phyloP scores from a whole-genome alignment of 257 asterid genomes.

The Vinca minor region DNA sequence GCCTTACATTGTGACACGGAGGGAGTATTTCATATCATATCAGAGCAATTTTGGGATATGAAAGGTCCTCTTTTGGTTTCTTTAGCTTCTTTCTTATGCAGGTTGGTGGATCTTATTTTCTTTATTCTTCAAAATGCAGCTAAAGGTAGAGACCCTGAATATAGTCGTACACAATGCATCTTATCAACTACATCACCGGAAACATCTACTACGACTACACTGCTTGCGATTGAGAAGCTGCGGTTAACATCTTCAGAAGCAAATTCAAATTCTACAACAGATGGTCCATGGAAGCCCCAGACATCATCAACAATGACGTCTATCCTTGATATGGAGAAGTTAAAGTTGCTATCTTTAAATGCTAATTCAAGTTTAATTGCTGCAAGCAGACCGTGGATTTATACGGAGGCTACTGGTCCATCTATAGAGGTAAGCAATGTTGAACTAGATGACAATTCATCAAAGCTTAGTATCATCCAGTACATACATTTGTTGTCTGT shows the following conservation, averaged over 20 bases:
- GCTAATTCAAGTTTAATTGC: conserved; percentile 41
- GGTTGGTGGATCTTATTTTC: conserved; percentile 16
- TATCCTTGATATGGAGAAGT: conserved; percentile 56
- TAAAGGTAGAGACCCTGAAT: conserved; percentile 46
- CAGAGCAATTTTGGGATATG: not conserved
- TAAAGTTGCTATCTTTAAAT: conserved; percentile 42
- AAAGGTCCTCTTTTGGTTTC: not conserved
- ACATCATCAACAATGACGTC: conserved; percentile 35
- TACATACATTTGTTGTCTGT: not conserved
- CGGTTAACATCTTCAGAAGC: conserved; percentile 50
- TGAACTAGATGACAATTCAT: not conserved
- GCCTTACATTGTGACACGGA: too few species aligned
- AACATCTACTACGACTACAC: conserved; percentile 38
- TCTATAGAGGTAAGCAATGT: conserved; percentile 50
- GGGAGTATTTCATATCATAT: too few species aligned
- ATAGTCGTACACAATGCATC: conserved; percentile 57
- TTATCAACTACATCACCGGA: conserved; percentile 52
- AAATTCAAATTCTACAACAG: conserved; percentile 40
- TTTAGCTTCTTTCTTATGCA: conserved; percentile 1
- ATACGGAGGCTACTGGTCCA: conserved; percentile 38
- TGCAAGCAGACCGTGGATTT: conserved; percentile 46
- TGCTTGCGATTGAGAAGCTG: conserved; percentile 63
- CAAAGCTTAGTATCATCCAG: not conserved
- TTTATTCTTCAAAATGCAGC: conserved; percentile 49
- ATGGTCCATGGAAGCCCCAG: conserved; percentile 49